Conservation (phyloP, 441 rosid genomes). For the Euphorbia schlechtendalii region DNA sequence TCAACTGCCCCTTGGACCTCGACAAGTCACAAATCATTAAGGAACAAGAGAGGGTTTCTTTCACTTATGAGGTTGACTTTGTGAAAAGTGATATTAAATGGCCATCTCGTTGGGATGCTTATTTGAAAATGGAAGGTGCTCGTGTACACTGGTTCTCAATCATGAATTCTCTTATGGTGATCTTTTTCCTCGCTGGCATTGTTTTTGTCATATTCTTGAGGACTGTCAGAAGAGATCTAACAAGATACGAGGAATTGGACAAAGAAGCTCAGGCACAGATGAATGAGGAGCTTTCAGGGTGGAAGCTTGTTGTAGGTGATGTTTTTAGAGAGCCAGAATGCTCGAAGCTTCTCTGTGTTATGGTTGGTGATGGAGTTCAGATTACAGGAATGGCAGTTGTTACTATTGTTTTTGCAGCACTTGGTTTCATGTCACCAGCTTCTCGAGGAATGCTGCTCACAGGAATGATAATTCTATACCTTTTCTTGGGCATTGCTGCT, state of each 20-base stretch:
- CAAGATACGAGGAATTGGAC: conserved; percentile 90
- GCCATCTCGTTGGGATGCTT: conserved; percentile 99
- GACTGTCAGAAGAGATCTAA: conserved; percentile 91
- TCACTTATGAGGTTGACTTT: conserved; percentile 87
- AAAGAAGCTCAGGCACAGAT: conserved; percentile 96
- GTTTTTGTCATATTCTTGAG: conserved; percentile 88
- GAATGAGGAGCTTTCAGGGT: conserved; percentile 95
- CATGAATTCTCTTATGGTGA: conserved; percentile 91
- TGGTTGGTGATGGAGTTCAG: conserved; percentile 90
- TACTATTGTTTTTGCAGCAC: conserved; percentile 81
- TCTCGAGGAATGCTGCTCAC: conserved; percentile 90
- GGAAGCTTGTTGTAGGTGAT: conserved; percentile 97
- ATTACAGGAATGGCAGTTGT: conserved; percentile 87
- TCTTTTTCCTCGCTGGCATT: conserved; percentile 85
- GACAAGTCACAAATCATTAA: conserved; percentile 82
- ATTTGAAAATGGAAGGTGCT: conserved; percentile 94
- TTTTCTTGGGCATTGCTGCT: conserved; percentile 74
- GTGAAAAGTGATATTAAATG: conserved; percentile 74
- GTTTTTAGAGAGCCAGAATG: conserved; percentile 83
- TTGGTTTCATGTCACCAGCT: conserved; percentile 97
- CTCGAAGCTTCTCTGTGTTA: conserved; percentile 72
- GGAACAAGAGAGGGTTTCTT: conserved; percentile 72
- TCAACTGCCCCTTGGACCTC: conserved; percentile 62
- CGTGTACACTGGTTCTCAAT: conserved; percentile 95
- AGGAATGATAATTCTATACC: conserved; percentile 83